A percentile compares a stretch with the other conserved stretches of the same genome.
Evolutionary conservation across 257 asterid species (phyloP).

Genomic region (Capsicum rhomboideum): DNA sequence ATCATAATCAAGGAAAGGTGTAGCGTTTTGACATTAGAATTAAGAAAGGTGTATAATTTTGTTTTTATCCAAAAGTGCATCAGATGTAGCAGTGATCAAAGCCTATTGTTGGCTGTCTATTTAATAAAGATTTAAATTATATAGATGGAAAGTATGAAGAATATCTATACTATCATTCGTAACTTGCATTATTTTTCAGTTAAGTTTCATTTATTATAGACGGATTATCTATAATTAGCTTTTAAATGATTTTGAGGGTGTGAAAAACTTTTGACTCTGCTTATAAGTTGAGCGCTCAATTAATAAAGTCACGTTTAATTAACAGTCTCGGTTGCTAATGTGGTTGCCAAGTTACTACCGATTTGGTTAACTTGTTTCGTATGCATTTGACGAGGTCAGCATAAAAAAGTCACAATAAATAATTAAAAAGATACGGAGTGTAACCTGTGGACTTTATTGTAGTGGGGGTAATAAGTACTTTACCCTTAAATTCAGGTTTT

Average conservation of each 20-base stretch:
- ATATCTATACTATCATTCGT: neutral
- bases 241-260: too few relatives aligned
- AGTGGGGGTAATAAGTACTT: too few relatives aligned
- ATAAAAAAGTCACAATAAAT: too few relatives aligned
- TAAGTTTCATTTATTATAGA: neutral
- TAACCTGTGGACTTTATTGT: too few relatives aligned
- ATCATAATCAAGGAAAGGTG: neutral
- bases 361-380: too few relatives aligned
- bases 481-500: too few relatives aligned
- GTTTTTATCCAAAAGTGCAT: neutral
- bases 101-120: neutral
- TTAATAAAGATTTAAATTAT: neutral
- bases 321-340: neutral
- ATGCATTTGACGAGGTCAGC: too few relatives aligned
- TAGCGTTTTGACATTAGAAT: neutral
- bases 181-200: neutral
- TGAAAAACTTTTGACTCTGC: too few relatives aligned
- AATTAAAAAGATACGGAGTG: too few relatives aligned
- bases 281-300: too few relatives aligned
- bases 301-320: too few relatives aligned
- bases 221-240: neutral
- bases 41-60: neutral
- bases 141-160: neutral
- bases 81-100: neutral
- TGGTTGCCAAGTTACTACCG: too few relatives aligned